Evolutionary conservation across 805 yeast species (phyloP).

Genomic region (Scheffersomyces spartinae): DNA sequence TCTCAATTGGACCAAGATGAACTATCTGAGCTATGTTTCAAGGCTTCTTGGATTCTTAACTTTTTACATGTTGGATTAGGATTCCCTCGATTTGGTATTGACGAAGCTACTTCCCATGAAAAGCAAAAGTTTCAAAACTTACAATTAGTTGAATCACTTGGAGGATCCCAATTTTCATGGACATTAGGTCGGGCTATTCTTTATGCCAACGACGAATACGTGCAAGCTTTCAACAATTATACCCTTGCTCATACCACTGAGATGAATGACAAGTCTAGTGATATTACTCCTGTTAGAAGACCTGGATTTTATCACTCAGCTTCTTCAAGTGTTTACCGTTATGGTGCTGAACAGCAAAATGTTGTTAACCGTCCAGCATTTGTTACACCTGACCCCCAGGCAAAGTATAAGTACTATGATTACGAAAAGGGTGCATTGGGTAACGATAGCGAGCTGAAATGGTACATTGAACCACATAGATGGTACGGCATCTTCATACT

Average conservation of each 20-base stretch:
- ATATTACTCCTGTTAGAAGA: slow-evolving; percentile 10
- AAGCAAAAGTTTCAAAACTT: slow-evolving; percentile 20
- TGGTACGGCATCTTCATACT: slow-evolving; percentile 27
- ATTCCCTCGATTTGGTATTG: slow-evolving; percentile 40
- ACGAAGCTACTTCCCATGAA: slow-evolving; percentile 12
- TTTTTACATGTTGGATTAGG: slow-evolving; percentile 52
- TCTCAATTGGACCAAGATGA: slow-evolving; percentile 30
- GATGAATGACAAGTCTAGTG: slow-evolving; percentile 6
- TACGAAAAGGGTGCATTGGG: slow-evolving; percentile 17
- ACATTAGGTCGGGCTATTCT: slow-evolving; percentile 50
- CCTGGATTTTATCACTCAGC: slow-evolving; percentile 41
- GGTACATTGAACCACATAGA: slow-evolving; percentile 34
- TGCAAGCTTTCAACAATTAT: slow-evolving; percentile 26
- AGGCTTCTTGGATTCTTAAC: slow-evolving; percentile 46
- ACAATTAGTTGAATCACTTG: slow-evolving; percentile 30
- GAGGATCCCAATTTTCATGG: slow-evolving; percentile 40
- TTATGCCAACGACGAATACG: slow-evolving; percentile 46
- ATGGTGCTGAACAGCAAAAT: slow-evolving; percentile 42
- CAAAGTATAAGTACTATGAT: slow-evolving; percentile 14
- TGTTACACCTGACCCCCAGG: slow-evolving; percentile 8
- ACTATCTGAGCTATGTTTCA: slow-evolving; percentile 45
- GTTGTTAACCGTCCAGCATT: slow-evolving; percentile 33
- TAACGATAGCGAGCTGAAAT: slow-evolving; percentile 22
- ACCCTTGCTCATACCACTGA: slow-evolving; percentile 8
- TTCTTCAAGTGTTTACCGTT: slow-evolving; percentile 32